Base-by-base conservation (phyloP, 768 basidiomycete genomes). In the Trametes villosa region DNA sequence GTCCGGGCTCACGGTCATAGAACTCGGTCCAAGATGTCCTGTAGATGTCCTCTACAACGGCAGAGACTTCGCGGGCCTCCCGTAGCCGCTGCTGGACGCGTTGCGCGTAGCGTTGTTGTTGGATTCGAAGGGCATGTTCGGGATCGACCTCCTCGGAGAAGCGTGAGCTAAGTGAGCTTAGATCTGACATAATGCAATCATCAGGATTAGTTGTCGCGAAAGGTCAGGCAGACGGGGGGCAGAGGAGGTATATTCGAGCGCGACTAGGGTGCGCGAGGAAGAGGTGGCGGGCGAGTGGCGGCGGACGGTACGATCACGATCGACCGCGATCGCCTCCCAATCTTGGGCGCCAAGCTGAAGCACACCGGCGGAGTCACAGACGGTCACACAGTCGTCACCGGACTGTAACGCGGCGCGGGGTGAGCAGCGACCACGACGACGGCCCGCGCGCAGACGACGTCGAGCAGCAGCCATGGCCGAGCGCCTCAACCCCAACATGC, bases 401-500 rank as follows among this genome's bases (percentile, higher is more conserved):
- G 3, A 26, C 49, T 34, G 50, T 49, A 52, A 42, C 55, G 50
- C 50, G 60, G 27, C 30, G 41, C 56, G 53, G 48, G 36, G 33
- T 53, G 22, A 42, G 47, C 48, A 50, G 31, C 60, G 60, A 52
- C 54, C 53, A 54, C 57, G 47, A 57, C 62, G 29, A 54, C 44
- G 34, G 31, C 18, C 29, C 26, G 50, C 42, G 38, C 41, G 18
- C 13, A 41, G 17, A 26, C 30, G 29, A 57, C 56, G 50, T 58
- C 30, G 30, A 53, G 47, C 41, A 50, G 31, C 31, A 42, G 40
- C 41, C 46, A 79, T 78, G 77, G 69, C 75, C 3, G 77, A 79
- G 54, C 69, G 70, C 50, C 70, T 74, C 49, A 79, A 79, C 44
- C 74, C 78, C 36, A 83, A 78, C 70, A 84, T 85, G 88, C 78